Conservation (phyloP, 2,329 filamentous ascomycete genomes). For the Didymella sp. region DNA sequence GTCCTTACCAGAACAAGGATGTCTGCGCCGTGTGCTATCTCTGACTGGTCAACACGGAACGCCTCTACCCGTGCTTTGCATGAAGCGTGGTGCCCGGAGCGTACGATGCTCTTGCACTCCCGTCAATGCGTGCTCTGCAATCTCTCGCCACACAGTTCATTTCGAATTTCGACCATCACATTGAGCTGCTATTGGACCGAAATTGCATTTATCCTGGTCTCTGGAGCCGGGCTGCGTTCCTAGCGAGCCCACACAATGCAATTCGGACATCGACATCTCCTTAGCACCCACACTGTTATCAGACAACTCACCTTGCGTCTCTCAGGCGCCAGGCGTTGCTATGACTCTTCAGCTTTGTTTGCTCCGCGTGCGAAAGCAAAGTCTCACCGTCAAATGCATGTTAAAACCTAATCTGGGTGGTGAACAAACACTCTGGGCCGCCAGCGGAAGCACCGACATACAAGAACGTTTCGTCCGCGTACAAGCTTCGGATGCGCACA, state of each 20-base stretch:
- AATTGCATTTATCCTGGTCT: slow-evolving; percentile 29
- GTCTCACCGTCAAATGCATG: slow-evolving; percentile 7
- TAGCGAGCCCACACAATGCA: slow-evolving; percentile 43
- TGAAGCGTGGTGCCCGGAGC: slow-evolving; percentile 35
- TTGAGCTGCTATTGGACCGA: slow-evolving; percentile 38
- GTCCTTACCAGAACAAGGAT: slow-evolving; percentile 38
- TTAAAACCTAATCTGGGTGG: slow-evolving; percentile 2
- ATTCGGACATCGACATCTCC: slow-evolving; percentile 33
- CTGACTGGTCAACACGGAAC: slow-evolving; percentile 43
- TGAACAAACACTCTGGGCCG: slow-evolving; percentile 6
- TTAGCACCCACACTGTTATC: slow-evolving; percentile 37
- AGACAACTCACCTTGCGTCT: slow-evolving; percentile 51
- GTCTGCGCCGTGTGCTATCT: slow-evolving; percentile 27
- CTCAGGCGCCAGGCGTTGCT: slow-evolving; percentile 34
- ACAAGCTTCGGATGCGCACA: slow-evolving; percentile 8
- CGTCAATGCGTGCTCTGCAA: slow-evolving; percentile 41
- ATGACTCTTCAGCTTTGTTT: slow-evolving; percentile 39
- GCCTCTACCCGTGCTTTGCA: slow-evolving; percentile 46
- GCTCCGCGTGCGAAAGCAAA: slow-evolving; percentile 36
- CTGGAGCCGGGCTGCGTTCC: slow-evolving; percentile 28
- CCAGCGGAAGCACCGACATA: slow-evolving; percentile 4
- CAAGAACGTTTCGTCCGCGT: slow-evolving; percentile 3
- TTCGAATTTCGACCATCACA: slow-evolving; percentile 41
- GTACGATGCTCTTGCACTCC: slow-evolving; percentile 35
- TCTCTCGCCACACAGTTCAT: slow-evolving; percentile 47